Percentiles rank a stretch among this genome's conserved stretches.
Evolutionary conservation across 1,284 basidiomycete genomes (phyloP).

Genomic region (Marasmius sp.): DNA sequence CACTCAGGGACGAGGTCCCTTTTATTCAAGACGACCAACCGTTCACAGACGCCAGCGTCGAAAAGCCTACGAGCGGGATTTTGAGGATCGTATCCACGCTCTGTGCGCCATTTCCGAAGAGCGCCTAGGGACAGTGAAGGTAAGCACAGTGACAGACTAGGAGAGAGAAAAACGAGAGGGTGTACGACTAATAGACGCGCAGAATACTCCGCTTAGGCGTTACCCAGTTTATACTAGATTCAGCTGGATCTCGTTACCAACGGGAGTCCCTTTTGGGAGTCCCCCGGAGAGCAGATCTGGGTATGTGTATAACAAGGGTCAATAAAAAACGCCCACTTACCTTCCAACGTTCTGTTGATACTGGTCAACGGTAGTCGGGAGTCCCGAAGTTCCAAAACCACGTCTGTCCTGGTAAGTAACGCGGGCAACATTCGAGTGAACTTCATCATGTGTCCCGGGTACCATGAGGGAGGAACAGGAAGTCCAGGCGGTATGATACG

Average conservation of each 20-base stretch:
- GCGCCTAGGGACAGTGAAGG: slow-evolving; percentile 41
- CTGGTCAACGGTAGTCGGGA: slow-evolving; percentile 91
- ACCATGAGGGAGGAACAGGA: slow-evolving; percentile 89
- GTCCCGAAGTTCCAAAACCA: slow-evolving; percentile 94
- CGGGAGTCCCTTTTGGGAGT: background rate
- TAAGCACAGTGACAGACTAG: background rate
- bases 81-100: slow-evolving; percentile 54
- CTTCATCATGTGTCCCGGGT: slow-evolving; percentile 94
- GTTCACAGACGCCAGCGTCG: slow-evolving; percentile 60
- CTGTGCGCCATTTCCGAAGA: slow-evolving; percentile 61
- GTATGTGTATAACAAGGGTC: background rate
- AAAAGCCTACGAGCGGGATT: slow-evolving; percentile 34
- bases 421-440: slow-evolving; percentile 79
- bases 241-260: background rate
- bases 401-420: slow-evolving; percentile 79
- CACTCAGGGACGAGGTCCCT: slow-evolving; percentile 85
- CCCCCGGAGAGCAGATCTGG: background rate
- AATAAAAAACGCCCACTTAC: slow-evolving; percentile 34
- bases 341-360: slow-evolving; percentile 89
- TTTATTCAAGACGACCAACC: slow-evolving; percentile 92
- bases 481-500: slow-evolving; percentile 55
- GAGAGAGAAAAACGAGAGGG: background rate
- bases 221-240: background rate
- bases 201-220: background rate
- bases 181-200: background rate